Evolutionary conservation across 2,329 filamentous ascomycete species (phyloP), one percentile per base, ranked within the genome.

Genomic region (Pseudogymnoascus destructans): DNA sequence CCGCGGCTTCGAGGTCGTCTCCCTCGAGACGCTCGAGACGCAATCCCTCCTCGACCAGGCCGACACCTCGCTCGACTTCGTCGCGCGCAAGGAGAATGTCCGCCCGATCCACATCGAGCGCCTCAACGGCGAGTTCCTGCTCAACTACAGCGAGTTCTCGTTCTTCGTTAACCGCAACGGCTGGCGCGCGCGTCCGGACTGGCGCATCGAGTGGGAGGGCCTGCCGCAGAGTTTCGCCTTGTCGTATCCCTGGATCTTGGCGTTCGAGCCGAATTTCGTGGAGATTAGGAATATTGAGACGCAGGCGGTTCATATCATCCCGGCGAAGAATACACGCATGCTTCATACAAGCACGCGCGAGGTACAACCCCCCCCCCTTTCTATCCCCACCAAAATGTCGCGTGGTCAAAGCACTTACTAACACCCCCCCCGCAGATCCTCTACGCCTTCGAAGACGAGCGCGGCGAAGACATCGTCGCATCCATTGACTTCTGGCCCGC

Each of bases 131-230:
- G 93, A 98, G 70, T 98, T 98, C 77, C 73, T 98, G 65, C 84
- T 98, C 63, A 97, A 96, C 73, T 98, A 98, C 74, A 93, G 89
- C 3, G 93, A 98, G 71, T 98, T 96, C 73, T 95, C 89, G 10
- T 98, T 98, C 81, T 98, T 97, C 68, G 93, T 98, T 69, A 57
- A 98, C 73, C 84, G 93, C 67, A 97, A 98, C 71, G 93, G 93
- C 35, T 98, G 93, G 93, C 84, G 93, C 62, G 92, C 92, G 58
- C 81, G 91, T 67, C 90, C 91, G 4, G 93, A 98, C 72, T 98
- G 93, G 93, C 85, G 87, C 66, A 95, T 98, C 68, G 87, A 92
- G 63, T 98, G 93, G 93, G 93, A 98, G 74, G 93, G 93, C 59
- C 88, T 84, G 46, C 93, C 93, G 38, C 86, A 89, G 66, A 86